Percentiles rank a stretch among this genome's conserved stretches.
Evolutionary conservation across 2,329 filamentous ascomycete species (phyloP).

Genomic region (Ophiostoma pallidulum): DNA sequence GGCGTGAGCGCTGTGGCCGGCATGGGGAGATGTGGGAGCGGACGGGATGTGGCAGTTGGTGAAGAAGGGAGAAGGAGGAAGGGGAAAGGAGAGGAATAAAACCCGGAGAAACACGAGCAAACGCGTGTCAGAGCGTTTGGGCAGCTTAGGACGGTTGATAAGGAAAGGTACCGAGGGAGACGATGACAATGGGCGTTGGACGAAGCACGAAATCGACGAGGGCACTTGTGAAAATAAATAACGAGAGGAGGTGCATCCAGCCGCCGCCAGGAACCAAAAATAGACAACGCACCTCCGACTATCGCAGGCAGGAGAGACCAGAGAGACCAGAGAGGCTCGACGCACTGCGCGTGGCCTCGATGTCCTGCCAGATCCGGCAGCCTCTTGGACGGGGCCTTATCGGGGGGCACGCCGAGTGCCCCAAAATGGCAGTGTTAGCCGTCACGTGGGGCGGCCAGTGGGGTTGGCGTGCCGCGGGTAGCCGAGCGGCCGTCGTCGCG

Average conservation of each 20-base stretch:
- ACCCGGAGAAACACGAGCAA: not conserved
- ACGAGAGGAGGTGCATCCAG: too few species aligned
- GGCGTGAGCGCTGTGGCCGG: not conserved
- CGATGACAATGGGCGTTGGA: too few species aligned
- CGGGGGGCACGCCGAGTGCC: not conserved
- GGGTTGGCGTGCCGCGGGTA: conserved; percentile 21
- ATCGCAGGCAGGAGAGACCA: conserved; percentile 20
- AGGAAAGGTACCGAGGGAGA: too few species aligned
- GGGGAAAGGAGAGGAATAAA: not conserved
- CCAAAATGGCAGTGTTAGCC: conserved; percentile 6
- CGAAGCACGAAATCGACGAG: too few species aligned
- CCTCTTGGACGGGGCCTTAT: too few species aligned
- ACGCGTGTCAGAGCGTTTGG: not conserved
- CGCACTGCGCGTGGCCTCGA: not conserved
- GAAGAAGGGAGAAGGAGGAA: not conserved
- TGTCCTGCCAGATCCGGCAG: not conserved
- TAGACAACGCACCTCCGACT: conserved; percentile 18
- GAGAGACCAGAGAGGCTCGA: too few species aligned
- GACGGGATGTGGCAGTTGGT: too few species aligned
- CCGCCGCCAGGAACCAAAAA: too few species aligned
- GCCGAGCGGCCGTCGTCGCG: conserved; percentile 13
- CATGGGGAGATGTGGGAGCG: not conserved
- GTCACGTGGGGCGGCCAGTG: conserved; percentile 14
- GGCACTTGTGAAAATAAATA: too few species aligned
- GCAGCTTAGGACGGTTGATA: too few species aligned